phyloP scores from a whole-genome alignment of 192 early-diverging fungal species.

The Physocladia obscura region DNA sequence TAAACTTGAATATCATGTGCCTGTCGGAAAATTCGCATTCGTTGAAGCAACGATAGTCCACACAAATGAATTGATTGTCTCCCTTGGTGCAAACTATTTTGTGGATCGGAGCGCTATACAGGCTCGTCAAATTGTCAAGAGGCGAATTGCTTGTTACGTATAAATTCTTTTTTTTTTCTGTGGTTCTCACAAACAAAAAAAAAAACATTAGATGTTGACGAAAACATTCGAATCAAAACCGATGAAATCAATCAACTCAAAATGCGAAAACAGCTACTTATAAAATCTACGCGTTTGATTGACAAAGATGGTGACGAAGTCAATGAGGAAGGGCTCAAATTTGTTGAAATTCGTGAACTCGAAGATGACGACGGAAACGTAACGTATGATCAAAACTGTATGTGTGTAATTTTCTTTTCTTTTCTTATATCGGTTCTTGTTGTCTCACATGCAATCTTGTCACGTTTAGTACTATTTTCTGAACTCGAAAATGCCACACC shows the following conservation, averaged over 20 bases:
- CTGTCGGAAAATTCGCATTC: constrained; percentile 83
- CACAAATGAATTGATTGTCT: constrained; percentile 88
- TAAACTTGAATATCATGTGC: constrained; percentile 47
- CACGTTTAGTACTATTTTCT: too few species aligned
- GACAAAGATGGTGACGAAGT: constrained; percentile 39
- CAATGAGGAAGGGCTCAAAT: constrained; percentile 76
- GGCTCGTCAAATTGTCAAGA: constrained; percentile 69
- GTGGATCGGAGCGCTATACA: constrained; percentile 75
- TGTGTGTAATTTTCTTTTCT: too few species aligned
- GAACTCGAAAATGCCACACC: too few species aligned
- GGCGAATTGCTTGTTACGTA: constrained; percentile 66
- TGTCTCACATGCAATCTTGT: too few species aligned
- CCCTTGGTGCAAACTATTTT: constrained; percentile 94
- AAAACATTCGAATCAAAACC: constrained; percentile 48
- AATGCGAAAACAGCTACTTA: neutral
- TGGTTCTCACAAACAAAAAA: too few species aligned
- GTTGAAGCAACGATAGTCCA: constrained; percentile 82
- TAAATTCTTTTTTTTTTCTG: too few species aligned
- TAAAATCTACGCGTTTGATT: neutral
- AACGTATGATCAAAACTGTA: constrained; percentile 5
- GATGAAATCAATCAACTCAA: constrained; percentile 47
- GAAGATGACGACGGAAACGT: constrained; percentile 47
- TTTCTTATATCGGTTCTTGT: too few species aligned
- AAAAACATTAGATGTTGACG: constrained; percentile 38
- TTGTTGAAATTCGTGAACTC: constrained; percentile 74